A percentile compares a stretch with the other conserved stretches of the same genome.
phyloP scores from a whole-genome alignment of 108 stramenopile genomes.

The Fistulifera pelliculosa region DNA sequence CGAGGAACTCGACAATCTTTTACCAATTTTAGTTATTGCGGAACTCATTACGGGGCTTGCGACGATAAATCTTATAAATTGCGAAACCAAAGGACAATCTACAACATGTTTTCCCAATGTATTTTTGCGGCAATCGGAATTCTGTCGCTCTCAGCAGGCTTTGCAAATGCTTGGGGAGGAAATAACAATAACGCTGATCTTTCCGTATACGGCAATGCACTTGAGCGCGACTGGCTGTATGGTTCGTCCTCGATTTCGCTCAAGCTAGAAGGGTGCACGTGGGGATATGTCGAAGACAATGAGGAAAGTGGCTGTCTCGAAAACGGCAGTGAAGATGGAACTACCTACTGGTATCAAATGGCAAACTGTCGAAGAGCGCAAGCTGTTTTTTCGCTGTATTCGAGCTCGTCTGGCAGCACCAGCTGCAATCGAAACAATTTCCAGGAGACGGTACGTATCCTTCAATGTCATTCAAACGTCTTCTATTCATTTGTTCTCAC shows the following conservation, averaged over 20 bases:
- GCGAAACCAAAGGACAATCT: not conserved
- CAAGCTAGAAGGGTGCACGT: slow-evolving; percentile 68
- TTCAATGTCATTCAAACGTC: no score
- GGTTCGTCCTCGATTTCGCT: slow-evolving; percentile 38
- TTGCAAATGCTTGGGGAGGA: not conserved
- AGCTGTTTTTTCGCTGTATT: slow-evolving; percentile 73
- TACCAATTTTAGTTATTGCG: no score
- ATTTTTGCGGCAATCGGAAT: not conserved
- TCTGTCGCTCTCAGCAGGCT: not conserved
- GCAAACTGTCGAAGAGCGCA: slow-evolving; percentile 74
- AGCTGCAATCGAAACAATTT: slow-evolving; percentile 46
- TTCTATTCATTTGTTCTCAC: no score
- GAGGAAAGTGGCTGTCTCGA: slow-evolving; percentile 64
- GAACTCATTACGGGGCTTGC: no score
- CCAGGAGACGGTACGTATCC: slow-evolving; percentile 67
- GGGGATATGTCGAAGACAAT: slow-evolving; percentile 43
- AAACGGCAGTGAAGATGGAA: slow-evolving; percentile 63
- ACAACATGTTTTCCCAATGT: not conserved
- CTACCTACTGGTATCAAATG: slow-evolving; percentile 83
- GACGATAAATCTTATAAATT: no score
- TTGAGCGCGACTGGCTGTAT: slow-evolving; percentile 51
- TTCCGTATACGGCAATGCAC: slow-evolving; percentile 35
- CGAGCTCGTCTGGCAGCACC: slow-evolving; percentile 27
- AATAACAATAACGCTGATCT: not conserved
- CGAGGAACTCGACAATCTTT: no score